Percentiles rank a stretch among this genome's conserved stretches.
These are phyloP conservation scores for Gynandropsis gynandra DNA, from an alignment of 345 rosid genomes.

Conservation along the genomic window DNA sequence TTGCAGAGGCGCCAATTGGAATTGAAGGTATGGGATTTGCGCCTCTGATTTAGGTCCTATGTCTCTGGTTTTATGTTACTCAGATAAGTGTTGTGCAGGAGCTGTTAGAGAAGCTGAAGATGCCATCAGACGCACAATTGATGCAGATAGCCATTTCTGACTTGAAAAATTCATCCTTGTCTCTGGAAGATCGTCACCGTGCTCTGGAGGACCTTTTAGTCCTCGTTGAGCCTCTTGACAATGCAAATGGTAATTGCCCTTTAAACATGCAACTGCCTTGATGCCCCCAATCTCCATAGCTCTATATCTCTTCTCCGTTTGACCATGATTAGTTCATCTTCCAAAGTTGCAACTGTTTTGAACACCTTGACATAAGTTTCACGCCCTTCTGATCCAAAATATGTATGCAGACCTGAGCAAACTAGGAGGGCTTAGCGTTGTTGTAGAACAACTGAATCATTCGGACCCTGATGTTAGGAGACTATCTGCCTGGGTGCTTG, in stretches of 20 bases:
- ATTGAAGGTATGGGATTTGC: slow-evolving; percentile 44
- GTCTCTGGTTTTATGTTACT: not conserved
- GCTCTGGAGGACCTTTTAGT: slow-evolving; percentile 74
- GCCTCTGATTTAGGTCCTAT: not conserved
- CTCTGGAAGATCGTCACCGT: slow-evolving; percentile 70
- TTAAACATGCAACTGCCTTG: too few species aligned
- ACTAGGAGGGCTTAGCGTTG: slow-evolving; percentile 61
- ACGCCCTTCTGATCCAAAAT: slow-evolving; percentile 5
- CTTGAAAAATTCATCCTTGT: slow-evolving; percentile 58
- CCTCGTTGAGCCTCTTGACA: slow-evolving; percentile 91
- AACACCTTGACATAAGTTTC: slow-evolving; percentile 1
- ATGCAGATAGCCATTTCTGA: slow-evolving; percentile 75
- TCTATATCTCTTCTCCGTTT: not conserved
- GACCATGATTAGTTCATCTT: not conserved
- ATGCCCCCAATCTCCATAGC: too few species aligned
- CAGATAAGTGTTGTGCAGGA: slow-evolving; percentile 37
- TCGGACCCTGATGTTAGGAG: slow-evolving; percentile 59
- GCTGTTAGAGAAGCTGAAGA: slow-evolving; percentile 63
- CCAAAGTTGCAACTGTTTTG: not conserved
- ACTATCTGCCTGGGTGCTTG: slow-evolving; percentile 90
- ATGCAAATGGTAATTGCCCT: slow-evolving; percentile 62
- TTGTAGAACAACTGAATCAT: slow-evolving; percentile 56
- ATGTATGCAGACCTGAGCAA: slow-evolving; percentile 59
- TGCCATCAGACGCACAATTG: slow-evolving; percentile 80
- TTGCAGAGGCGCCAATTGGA: slow-evolving; percentile 70